Conservation (phyloP, 2,329 filamentous ascomycete genomes). For the Talaromyces sp. region DNA sequence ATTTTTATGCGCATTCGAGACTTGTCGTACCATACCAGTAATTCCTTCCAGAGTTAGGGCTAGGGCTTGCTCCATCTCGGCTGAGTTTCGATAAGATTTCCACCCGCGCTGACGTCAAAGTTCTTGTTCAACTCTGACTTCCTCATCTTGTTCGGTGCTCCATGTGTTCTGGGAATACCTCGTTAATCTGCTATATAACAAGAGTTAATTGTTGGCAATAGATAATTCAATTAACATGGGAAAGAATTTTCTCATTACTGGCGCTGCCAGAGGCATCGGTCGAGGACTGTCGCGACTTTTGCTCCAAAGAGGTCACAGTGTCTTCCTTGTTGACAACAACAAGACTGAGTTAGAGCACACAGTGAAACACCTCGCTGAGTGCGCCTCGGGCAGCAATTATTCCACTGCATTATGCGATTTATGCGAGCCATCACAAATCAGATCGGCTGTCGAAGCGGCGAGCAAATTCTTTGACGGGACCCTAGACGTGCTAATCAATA, state of each 20-base stretch:
- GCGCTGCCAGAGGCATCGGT: slow-evolving; percentile 16
- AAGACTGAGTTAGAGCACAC: slow-evolving; percentile 13
- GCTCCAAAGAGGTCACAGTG: slow-evolving; percentile 13
- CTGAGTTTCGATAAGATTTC: background rate
- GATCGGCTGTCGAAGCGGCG: background rate
- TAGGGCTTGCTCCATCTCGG: background rate
- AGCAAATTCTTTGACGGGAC: slow-evolving; percentile 8
- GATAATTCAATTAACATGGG: background rate
- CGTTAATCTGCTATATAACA: background rate
- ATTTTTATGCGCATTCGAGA: background rate
- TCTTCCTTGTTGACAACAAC: slow-evolving; percentile 16
- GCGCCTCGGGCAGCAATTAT: background rate
- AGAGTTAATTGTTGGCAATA: background rate
- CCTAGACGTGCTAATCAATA: slow-evolving; percentile 16
- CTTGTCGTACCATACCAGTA: background rate
- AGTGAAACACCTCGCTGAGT: background rate
- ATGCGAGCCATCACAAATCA: slow-evolving; percentile 5
- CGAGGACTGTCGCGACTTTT: slow-evolving; percentile 14
- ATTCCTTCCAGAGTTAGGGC: background rate
- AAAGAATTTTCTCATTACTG: slow-evolving; percentile 18
- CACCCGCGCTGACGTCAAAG: background rate
- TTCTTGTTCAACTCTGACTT: background rate
- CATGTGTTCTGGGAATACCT: background rate
- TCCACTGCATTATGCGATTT: slow-evolving; percentile 12
- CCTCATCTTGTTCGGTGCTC: background rate